These are phyloP conservation scores for Lentinus tigrinus DNA, from an alignment of 768 basidiomycete species.

Conservation along the genomic window DNA sequence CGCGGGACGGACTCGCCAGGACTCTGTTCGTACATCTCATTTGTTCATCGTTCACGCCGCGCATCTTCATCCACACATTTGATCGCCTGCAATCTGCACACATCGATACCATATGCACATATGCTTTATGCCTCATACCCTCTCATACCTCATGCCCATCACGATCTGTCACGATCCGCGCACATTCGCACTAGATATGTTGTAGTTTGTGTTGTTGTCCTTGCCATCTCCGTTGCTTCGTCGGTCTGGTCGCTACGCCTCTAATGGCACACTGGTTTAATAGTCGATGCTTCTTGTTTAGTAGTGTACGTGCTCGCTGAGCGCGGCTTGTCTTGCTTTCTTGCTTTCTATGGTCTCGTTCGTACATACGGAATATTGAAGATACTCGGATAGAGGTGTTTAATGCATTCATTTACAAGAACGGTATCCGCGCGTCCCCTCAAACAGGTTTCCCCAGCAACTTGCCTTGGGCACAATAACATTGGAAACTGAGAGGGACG, in stretches of 20 bases:
- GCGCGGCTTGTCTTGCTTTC: too few species aligned
- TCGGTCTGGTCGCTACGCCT: background rate
- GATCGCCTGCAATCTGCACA: background rate
- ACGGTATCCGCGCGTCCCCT: too few species aligned
- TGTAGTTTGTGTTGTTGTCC: background rate
- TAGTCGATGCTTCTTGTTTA: background rate
- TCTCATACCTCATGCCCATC: conserved; percentile 5
- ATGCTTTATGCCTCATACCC: conserved; percentile 6
- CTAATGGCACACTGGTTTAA: background rate
- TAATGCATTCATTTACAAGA: too few species aligned
- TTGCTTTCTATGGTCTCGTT: too few species aligned
- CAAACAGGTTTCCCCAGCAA: too few species aligned
- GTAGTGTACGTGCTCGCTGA: background rate
- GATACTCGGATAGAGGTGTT: too few species aligned
- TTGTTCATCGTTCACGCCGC: background rate
- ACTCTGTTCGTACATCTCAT: background rate
- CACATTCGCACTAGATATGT: background rate
- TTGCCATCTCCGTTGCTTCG: background rate
- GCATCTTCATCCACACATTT: background rate
- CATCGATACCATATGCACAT: conserved; percentile 1
- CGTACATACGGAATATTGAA: too few species aligned
- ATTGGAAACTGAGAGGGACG: too few species aligned
- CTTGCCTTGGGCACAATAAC: too few species aligned
- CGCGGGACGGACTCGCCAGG: too few species aligned
- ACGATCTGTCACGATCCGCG: background rate